These are phyloP conservation scores for Microcyclosporella mali DNA, from an alignment of 2,329 filamentous ascomycete species.

Conservation along the genomic window DNA sequence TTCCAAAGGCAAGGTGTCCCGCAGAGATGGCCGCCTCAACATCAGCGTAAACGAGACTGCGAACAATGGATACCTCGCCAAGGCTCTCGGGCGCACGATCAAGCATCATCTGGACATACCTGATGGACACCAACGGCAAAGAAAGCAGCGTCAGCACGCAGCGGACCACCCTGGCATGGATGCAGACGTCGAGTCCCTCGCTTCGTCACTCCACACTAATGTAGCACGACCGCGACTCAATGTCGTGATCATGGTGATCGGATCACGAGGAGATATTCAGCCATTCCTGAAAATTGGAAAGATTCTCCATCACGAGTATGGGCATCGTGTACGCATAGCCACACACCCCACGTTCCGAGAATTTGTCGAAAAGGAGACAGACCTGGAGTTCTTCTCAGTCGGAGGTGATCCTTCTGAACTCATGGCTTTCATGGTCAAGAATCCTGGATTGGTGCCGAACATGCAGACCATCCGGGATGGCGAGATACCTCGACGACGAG, in stretches of 20 bases:
- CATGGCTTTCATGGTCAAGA: constrained; percentile 87
- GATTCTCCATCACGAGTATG: constrained; percentile 62
- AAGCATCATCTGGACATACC: constrained; percentile 47
- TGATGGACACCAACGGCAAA: constrained; percentile 15
- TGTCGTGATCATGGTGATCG: constrained; percentile 79
- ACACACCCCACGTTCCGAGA: constrained; percentile 72
- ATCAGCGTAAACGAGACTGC: constrained; percentile 67
- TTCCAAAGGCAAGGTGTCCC: constrained; percentile 59
- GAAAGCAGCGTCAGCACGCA: constrained; percentile 29
- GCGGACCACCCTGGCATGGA: constrained; percentile 12
- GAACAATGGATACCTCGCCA: constrained; percentile 65
- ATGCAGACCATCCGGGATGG: constrained; percentile 66
- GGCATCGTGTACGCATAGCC: constrained; percentile 69
- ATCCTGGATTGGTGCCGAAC: constrained; percentile 68
- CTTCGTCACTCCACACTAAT: constrained; percentile 21
- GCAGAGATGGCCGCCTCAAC: constrained; percentile 62
- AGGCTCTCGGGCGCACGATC: constrained; percentile 61
- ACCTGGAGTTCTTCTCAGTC: constrained; percentile 73
- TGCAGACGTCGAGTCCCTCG: constrained; percentile 20
- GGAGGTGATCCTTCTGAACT: constrained; percentile 74
- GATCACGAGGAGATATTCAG: constrained; percentile 72
- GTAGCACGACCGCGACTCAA: constrained; percentile 53
- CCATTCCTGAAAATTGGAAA: constrained; percentile 72
- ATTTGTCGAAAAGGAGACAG: constrained; percentile 65
- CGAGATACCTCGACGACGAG: constrained; percentile 61